A percentile compares a stretch with the other conserved stretches of the same genome.
Conservation (phyloP, 305 asterid species). For the Rubia tinctorum region DNA sequence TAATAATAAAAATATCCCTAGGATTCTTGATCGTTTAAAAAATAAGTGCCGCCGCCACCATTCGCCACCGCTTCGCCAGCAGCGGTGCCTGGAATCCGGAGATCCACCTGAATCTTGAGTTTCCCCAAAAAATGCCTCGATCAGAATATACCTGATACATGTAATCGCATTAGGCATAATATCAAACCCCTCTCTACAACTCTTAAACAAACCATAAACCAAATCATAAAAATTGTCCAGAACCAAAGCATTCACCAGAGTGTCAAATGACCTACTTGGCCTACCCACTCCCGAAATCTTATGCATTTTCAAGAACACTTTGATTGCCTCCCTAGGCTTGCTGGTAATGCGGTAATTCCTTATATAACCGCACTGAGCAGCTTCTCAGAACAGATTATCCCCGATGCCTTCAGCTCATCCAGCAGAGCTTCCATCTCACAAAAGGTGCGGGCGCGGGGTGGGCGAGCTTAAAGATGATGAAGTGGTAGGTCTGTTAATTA, state of each 20-base stretch:
- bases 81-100: no score
- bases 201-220: conserved; percentile 67
- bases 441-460: conserved; percentile 61
- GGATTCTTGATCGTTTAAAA: no score
- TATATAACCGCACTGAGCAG: conserved; percentile 56
- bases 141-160: conserved; percentile 73
- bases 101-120: no score
- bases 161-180: conserved; percentile 74
- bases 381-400: conserved; percentile 55
- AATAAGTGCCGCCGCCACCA: no score
- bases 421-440: conserved; percentile 51
- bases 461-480: conserved; percentile 72
- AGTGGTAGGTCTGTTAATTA: conserved; percentile 60
- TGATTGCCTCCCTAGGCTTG: conserved; percentile 66
- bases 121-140: conserved; percentile 79
- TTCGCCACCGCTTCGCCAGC: no score
- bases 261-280: conserved; percentile 69
- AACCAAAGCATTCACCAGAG: conserved; percentile 72
- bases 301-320: conserved; percentile 48
- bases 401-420: conserved; percentile 37
- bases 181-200: conserved; percentile 50
- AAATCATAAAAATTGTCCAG: conserved; percentile 75
- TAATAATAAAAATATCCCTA: no score
- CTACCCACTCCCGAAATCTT: conserved; percentile 51
- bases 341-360: conserved; percentile 75